Percentiles rank a stretch among this genome's conserved stretches.
These are phyloP conservation scores for Cercospora janseana DNA, from an alignment of 2,329 filamentous ascomycete species.

Conservation along the genomic window DNA sequence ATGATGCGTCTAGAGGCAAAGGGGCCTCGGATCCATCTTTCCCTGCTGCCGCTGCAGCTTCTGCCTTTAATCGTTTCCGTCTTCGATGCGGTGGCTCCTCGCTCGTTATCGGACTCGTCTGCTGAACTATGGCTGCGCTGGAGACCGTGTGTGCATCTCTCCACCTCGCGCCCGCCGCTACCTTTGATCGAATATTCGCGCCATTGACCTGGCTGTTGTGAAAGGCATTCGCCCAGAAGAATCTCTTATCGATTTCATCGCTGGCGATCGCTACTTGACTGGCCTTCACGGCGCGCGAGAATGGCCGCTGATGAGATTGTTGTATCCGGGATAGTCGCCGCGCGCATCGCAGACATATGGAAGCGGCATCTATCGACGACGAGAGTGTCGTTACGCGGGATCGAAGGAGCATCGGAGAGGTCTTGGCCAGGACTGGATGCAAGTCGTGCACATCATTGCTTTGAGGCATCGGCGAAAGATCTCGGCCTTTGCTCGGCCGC, in stretches of 20 bases:
- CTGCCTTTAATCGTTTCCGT: conserved; percentile 38
- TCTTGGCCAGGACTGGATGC: neutral
- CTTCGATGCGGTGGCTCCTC: conserved; percentile 32
- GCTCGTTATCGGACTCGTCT: conserved; percentile 12
- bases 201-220: conserved; percentile 12
- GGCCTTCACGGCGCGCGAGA: conserved; percentile 23
- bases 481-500: neutral
- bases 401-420: conserved; percentile 7
- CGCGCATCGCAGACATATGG: conserved; percentile 35
- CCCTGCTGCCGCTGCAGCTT: conserved; percentile 18
- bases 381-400: neutral
- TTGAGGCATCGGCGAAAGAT: neutral
- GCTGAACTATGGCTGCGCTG: neutral
- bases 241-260: conserved; percentile 34
- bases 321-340: conserved; percentile 27
- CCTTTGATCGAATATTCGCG: conserved; percentile 11
- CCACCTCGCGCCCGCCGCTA: neutral
- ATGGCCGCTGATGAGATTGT: conserved; percentile 19
- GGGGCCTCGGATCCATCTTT: conserved; percentile 24
- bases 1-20: conserved; percentile 60
- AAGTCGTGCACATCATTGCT: conserved; percentile 7
- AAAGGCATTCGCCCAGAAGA: conserved; percentile 40
- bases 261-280: conserved; percentile 28
- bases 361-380: conserved; percentile 17
- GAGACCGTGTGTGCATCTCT: neutral